These are phyloP conservation scores for Porcisia hertigi DNA, from an alignment of 208 protist genomes.

Conservation along the genomic window DNA sequence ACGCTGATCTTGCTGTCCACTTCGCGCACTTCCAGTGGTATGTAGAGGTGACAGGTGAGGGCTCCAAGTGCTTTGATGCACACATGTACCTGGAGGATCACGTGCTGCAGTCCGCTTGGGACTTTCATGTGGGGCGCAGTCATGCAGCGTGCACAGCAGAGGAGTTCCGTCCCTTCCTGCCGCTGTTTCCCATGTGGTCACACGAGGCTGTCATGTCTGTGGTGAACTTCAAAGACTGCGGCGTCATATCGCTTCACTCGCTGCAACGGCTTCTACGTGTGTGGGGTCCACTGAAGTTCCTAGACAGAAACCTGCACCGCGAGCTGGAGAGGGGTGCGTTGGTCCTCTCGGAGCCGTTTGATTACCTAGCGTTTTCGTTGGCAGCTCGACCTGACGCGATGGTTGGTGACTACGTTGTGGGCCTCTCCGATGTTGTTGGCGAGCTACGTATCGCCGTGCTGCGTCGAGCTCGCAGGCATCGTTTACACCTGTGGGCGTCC, in stretches of 20 bases:
- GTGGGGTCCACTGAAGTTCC: slow-evolving; percentile 83
- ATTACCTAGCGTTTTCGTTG: slow-evolving; percentile 55
- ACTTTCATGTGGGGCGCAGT: slow-evolving; percentile 53
- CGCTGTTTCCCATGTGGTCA: slow-evolving; percentile 61
- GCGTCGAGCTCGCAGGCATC: slow-evolving; percentile 16
- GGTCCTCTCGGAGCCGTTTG: slow-evolving; percentile 54
- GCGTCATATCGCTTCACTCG: slow-evolving; percentile 78
- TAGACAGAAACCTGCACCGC: slow-evolving; percentile 70
- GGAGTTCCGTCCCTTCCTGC: slow-evolving; percentile 50
- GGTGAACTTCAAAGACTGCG: slow-evolving; percentile 70
- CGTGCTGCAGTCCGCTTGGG: slow-evolving; percentile 57
- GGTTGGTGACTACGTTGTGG: slow-evolving; percentile 76
- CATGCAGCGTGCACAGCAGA: slow-evolving; percentile 57
- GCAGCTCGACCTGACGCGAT: slow-evolving; percentile 44
- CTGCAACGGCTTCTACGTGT: slow-evolving; percentile 73
- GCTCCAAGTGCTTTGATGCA: slow-evolving; percentile 46
- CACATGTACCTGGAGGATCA: slow-evolving; percentile 52
- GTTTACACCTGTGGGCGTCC: slow-evolving; percentile 21
- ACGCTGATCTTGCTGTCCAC: slow-evolving; percentile 52
- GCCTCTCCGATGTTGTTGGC: slow-evolving; percentile 54
- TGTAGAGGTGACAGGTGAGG: slow-evolving; percentile 29
- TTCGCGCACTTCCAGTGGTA: slow-evolving; percentile 77
- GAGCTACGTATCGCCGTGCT: slow-evolving; percentile 68
- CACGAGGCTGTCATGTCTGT: slow-evolving; percentile 52
- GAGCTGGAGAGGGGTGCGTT: slow-evolving; percentile 60